These are phyloP conservation scores for Chlorella sp. DNA, from an alignment of 139 green algal genomes.

Conservation along the genomic window DNA sequence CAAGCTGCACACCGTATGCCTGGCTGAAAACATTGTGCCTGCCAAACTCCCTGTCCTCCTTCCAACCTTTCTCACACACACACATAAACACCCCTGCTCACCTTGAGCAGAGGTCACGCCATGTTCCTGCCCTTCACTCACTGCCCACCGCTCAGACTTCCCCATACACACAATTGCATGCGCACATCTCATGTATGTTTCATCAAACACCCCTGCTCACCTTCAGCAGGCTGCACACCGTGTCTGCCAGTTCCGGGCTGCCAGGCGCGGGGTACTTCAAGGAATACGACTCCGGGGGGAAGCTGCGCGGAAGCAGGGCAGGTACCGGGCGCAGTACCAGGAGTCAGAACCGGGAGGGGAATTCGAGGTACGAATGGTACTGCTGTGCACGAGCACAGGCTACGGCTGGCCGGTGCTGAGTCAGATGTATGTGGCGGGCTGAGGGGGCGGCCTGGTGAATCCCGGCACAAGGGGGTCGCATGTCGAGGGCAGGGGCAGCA, in stretches of 20 bases:
- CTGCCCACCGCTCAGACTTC: too few relatives aligned
- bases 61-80: too few relatives aligned
- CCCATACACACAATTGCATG: too few relatives aligned
- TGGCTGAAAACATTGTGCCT: too few relatives aligned
- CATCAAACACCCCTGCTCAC: neutral
- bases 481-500: neutral
- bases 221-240: conserved; percentile 58
- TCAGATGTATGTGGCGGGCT: neutral
- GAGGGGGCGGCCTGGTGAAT: neutral
- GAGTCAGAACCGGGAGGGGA: neutral
- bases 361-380: neutral
- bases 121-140: too few relatives aligned
- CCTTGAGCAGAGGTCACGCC: too few relatives aligned
- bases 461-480: neutral
- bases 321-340: too few relatives aligned
- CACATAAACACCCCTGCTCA: too few relatives aligned
- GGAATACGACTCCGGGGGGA: conserved; percentile 66
- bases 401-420: neutral
- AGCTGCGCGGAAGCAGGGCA: conserved; percentile 27
- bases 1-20: too few relatives aligned
- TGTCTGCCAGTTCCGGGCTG: conserved; percentile 56
- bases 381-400: neutral
- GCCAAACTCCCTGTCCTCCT: too few relatives aligned
- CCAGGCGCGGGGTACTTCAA: conserved; percentile 68
- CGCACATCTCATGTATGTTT: too few relatives aligned